Evolutionary conservation across 192 early-diverging fungal species (phyloP).

Genomic region (Pilobolus umbonatus): DNA sequence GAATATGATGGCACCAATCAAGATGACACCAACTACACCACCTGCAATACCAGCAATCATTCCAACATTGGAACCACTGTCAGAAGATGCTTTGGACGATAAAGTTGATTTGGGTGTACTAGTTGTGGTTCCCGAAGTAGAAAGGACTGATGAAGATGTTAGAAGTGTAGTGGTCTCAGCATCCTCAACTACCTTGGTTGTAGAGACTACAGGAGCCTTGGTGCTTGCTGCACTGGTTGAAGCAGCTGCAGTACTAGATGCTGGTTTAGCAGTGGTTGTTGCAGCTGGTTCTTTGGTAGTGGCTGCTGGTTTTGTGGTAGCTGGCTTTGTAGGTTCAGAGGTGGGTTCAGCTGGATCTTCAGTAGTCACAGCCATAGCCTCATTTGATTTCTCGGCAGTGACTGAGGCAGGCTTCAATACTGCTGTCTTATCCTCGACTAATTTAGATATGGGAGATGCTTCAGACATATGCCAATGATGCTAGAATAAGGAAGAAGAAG

Average conservation of each 20-base stretch:
- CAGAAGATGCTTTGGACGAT: not conserved
- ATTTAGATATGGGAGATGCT: not conserved
- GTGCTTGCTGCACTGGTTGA: too few relatives aligned
- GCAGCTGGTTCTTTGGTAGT: not conserved
- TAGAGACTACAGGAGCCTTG: too few relatives aligned
- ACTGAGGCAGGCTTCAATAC: not conserved
- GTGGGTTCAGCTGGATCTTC: slow-evolving; percentile 2
- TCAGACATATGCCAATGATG: not conserved
- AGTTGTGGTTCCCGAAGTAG: too few relatives aligned
- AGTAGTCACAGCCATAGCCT: not conserved
- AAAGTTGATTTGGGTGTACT: not conserved
- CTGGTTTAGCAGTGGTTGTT: not conserved
- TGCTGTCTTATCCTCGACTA: not conserved
- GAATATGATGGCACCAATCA: slow-evolving; percentile 7
- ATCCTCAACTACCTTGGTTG: too few relatives aligned
- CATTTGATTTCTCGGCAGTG: not conserved
- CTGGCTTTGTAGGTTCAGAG: not conserved
- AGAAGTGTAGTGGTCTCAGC: too few relatives aligned
- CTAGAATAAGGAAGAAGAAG: not conserved
- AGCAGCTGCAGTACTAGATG: not conserved
- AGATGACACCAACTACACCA: slow-evolving; percentile 1
- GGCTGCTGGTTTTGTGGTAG: not conserved
- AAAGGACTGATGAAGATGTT: too few relatives aligned
- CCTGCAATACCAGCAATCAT: slow-evolving; percentile 14
- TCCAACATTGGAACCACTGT: not conserved